These are phyloP conservation scores for Rhodotorula sp. DNA, from an alignment of 1,284 basidiomycete species.

Conservation along the genomic window DNA sequence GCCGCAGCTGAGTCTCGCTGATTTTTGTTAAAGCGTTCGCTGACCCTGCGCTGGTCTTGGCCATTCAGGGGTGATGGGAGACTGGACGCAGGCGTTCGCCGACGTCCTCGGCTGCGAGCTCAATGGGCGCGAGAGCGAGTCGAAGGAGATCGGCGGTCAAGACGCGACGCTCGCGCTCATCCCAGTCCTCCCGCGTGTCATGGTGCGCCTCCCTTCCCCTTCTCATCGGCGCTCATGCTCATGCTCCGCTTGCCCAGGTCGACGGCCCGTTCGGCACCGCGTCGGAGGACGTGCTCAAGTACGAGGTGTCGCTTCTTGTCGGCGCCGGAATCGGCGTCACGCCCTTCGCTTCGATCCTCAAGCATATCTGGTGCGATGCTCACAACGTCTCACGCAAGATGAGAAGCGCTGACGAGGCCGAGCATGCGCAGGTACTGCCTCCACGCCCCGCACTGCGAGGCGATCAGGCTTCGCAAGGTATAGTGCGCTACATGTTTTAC, in stretches of 20 bases:
- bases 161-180: constrained; percentile 64
- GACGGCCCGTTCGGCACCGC: constrained; percentile 48
- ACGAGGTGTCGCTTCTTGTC: constrained; percentile 78
- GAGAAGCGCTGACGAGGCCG: too few relatives aligned
- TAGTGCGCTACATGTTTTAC: constrained; percentile 48
- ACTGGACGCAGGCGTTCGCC: constrained; percentile 77
- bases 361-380: constrained; percentile 93
- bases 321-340: constrained; percentile 89
- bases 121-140: constrained; percentile 56
- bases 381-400: constrained; percentile 60
- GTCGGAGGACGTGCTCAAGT: constrained; percentile 52
- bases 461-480: constrained; percentile 49
- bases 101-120: constrained; percentile 81
- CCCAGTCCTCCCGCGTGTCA: constrained; percentile 75
- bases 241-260: constrained; percentile 17
- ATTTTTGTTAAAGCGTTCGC: not conserved
- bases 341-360: constrained; percentile 86
- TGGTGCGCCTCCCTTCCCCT: constrained; percentile 60
- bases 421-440: not conserved
- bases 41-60: not conserved
- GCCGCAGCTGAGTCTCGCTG: not conserved
- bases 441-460: constrained; percentile 49
- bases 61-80: constrained; percentile 62
- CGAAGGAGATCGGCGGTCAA: constrained; percentile 60
- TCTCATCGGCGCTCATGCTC: not conserved